Conservation (phyloP, 768 basidiomycete genomes). For the Leccinum longicurvipes region DNA sequence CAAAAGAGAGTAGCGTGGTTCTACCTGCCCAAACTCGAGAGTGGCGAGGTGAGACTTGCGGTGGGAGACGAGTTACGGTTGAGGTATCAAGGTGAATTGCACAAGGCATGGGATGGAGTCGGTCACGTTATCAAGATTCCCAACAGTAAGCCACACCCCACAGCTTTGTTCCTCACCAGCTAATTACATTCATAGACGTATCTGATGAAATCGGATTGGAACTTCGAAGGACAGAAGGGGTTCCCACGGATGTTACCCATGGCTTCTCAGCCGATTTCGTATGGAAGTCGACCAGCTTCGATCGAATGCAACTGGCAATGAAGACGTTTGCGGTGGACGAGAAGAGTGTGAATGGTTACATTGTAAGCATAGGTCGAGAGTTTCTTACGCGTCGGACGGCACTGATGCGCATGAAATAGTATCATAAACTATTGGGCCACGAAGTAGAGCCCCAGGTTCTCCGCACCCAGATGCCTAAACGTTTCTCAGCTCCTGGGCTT, state of each 20-base stretch:
- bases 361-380: constrained; percentile 52
- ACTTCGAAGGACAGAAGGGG: constrained; percentile 84
- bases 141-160: constrained; percentile 66
- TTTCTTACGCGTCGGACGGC: neutral
- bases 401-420: constrained; percentile 46
- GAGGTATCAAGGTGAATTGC: constrained; percentile 83
- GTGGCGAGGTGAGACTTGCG: constrained; percentile 94
- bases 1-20: constrained; percentile 99
- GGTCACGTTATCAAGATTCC: constrained; percentile 99
- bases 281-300: constrained; percentile 99
- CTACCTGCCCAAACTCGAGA: constrained; percentile 91
- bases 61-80: constrained; percentile 94
- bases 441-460: constrained; percentile 93
- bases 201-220: constrained; percentile 98
- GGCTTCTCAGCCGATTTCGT: constrained; percentile 98
- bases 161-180: neutral
- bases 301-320: constrained; percentile 99
- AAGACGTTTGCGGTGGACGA: constrained; percentile 99
- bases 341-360: constrained; percentile 98
- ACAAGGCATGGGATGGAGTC: constrained; percentile 95
- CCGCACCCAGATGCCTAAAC: constrained; percentile 92
- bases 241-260: constrained; percentile 90
- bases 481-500: constrained; percentile 94
- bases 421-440: constrained; percentile 97
- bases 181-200: constrained; percentile 59